A percentile compares a stretch with the other conserved stretches of the same genome.
Evolutionary conservation across 176 grass and related monocot species (phyloP).

Genomic region (Eleusine coracana): DNA sequence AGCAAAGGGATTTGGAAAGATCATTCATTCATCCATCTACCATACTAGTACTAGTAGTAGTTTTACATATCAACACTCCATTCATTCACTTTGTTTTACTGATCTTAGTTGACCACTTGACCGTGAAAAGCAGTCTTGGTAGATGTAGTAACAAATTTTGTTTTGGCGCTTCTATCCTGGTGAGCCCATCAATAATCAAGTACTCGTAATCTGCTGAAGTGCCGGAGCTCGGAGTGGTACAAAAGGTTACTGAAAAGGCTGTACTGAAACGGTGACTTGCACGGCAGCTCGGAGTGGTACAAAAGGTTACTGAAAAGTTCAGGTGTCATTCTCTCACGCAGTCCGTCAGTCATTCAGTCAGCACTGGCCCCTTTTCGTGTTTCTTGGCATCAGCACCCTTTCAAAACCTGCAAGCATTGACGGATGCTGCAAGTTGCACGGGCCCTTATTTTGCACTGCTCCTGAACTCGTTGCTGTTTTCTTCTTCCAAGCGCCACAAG

Average conservation of each 20-base stretch:
- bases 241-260: not conserved
- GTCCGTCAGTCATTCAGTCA: conserved; percentile 1
- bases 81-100: no score
- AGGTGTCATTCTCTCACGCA: conserved; percentile 2
- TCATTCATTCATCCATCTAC: no score
- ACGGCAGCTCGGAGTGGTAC: not conserved
- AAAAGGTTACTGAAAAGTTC: conserved; percentile 12
- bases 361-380: not conserved
- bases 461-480: not conserved
- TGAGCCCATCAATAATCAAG: no score
- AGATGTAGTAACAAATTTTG: no score
- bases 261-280: not conserved
- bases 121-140: no score
- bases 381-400: not conserved
- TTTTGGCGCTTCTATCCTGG: no score
- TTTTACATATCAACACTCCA: no score
- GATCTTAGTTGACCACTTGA: no score
- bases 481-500: not conserved
- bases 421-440: conserved; percentile 2
- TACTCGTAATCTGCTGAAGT: no score
- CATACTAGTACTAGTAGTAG: no score
- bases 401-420: conserved; percentile 15
- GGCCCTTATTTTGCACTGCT: conserved; percentile 10
- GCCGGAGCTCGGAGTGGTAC: no score
- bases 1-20: no score